Conservation (phyloP, 192 early-diverging fungal genomes). For the Geosiphon pyriformis region DNA sequence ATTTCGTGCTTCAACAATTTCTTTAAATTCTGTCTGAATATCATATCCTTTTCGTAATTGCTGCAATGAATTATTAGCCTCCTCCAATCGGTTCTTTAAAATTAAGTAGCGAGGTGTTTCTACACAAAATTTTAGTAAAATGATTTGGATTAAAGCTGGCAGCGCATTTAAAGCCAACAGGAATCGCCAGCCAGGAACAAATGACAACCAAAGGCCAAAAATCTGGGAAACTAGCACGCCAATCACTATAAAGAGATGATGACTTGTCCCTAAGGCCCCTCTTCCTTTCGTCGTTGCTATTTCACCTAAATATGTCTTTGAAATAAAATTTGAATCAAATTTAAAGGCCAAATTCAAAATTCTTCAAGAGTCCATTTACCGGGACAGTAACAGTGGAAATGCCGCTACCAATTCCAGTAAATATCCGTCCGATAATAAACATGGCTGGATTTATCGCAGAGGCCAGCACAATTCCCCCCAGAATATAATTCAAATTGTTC, state of each 20-base stretch:
- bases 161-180: slow-evolving; percentile 59
- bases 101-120: slow-evolving; percentile 74
- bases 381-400: slow-evolving; percentile 49
- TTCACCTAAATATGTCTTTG: slow-evolving; percentile 76
- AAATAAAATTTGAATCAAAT: background rate
- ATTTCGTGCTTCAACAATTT: slow-evolving; percentile 53
- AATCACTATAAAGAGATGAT: slow-evolving; percentile 72
- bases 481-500: slow-evolving; percentile 62
- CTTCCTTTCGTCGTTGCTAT: slow-evolving; percentile 65
- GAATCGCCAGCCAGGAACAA: slow-evolving; percentile 66
- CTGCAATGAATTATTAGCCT: slow-evolving; percentile 48
- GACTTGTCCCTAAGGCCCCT: slow-evolving; percentile 65
- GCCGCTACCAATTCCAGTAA: slow-evolving; percentile 70
- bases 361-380: background rate
- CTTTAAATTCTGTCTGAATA: slow-evolving; percentile 57
- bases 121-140: slow-evolving; percentile 60
- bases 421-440: slow-evolving; percentile 68
- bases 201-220: slow-evolving; percentile 55
- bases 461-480: slow-evolving; percentile 59
- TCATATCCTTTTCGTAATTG: slow-evolving; percentile 46
- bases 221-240: slow-evolving; percentile 72
- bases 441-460: slow-evolving; percentile 53
- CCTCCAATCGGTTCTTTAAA: slow-evolving; percentile 55
- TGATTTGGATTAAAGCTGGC: slow-evolving; percentile 53
- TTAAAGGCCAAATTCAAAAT: slow-evolving; percentile 37